Evolutionary conservation across 2,329 filamentous ascomycete genomes (phyloP).

Genomic region (Xylariaceae sp.): DNA sequence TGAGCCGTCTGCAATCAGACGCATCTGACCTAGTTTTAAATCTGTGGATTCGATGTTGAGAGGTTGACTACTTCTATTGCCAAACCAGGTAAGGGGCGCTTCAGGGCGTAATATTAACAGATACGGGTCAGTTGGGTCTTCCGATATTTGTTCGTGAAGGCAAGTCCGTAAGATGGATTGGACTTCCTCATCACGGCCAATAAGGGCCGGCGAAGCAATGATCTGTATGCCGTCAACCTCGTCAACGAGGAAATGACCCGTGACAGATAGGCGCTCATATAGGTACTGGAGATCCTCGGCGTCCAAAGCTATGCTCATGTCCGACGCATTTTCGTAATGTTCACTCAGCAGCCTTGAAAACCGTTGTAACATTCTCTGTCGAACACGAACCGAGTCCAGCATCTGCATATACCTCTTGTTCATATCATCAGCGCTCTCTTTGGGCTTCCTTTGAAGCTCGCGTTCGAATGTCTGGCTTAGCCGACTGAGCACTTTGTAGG

Average conservation of each 20-base stretch:
- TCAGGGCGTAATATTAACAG: conserved; percentile 86
- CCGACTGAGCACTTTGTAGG: conserved; percentile 87
- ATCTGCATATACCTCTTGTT: conserved; percentile 97
- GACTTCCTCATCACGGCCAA: conserved; percentile 78
- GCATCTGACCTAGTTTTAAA: conserved; percentile 82
- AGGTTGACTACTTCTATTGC: conserved; percentile 72
- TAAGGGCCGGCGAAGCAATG: conserved; percentile 81
- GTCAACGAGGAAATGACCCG: conserved; percentile 87
- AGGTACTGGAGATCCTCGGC: conserved; percentile 75
- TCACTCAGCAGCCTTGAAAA: conserved; percentile 91
- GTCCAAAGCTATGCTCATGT: conserved; percentile 82
- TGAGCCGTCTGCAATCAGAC: conserved; percentile 87
- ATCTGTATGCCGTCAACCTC: conserved; percentile 81
- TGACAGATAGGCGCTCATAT: conserved; percentile 78
- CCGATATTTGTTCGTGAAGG: conserved; percentile 60
- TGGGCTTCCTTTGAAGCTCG: conserved; percentile 82
- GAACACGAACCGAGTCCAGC: conserved; percentile 92
- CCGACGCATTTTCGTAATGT: conserved; percentile 94
- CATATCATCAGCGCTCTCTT: conserved; percentile 86
- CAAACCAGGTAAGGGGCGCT: conserved; percentile 79
- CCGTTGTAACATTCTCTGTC: conserved; percentile 94
- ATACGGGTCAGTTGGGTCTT: conserved; percentile 82
- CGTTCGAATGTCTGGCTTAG: conserved; percentile 90
- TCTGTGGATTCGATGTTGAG: conserved; percentile 82
- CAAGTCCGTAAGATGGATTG: conserved; percentile 81